Conservation (phyloP, 495 filamentous ascomycete species). For the Hypoxylon perforatum region DNA sequence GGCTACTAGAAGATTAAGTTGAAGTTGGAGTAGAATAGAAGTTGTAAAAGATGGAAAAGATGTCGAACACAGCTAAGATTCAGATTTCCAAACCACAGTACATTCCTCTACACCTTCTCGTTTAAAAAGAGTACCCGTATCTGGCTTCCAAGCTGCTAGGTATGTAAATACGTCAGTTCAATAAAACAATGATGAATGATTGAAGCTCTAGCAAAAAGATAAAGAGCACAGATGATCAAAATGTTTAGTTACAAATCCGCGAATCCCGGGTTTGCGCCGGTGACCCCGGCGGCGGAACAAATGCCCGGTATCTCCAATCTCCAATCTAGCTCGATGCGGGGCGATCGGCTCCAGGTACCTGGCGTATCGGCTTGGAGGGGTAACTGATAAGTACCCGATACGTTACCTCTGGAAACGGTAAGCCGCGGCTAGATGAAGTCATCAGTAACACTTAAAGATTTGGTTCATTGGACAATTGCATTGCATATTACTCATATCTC, state of each 20-base stretch:
- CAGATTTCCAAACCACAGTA: no score
- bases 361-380: neutral
- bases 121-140: no score
- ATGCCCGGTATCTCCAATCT: conserved; percentile 23
- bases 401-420: conserved; percentile 6
- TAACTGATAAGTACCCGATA: neutral
- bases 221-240: no score
- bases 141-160: no score
- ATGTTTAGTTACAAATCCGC: neutral
- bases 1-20: neutral
- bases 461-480: conserved; percentile 29
- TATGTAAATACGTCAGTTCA: no score
- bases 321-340: conserved; percentile 1
- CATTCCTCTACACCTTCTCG: no score
- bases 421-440: conserved; percentile 34
- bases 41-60: no score
- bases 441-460: neutral
- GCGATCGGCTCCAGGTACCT: neutral
- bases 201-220: no score
- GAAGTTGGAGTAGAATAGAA: no score
- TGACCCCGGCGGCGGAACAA: conserved; percentile 28
- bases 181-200: no score
- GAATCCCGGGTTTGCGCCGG: conserved; percentile 13
- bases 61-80: no score
- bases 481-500: neutral